Conservation (phyloP, 1,139 yeast genomes). For the Yamadazyma pseudoaaseri region DNA sequence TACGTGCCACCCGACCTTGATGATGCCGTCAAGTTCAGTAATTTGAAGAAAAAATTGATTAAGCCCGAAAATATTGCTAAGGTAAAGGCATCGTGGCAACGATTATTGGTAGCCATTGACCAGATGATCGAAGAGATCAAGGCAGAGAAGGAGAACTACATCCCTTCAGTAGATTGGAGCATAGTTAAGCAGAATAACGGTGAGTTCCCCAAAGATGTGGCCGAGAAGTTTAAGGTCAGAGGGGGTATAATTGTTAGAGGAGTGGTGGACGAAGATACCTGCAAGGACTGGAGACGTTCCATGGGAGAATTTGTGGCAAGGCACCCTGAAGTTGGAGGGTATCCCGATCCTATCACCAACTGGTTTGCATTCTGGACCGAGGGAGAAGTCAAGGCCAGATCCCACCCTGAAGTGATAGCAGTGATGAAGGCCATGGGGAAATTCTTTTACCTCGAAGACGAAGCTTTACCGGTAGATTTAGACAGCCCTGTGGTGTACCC, state of each 20-base stretch:
- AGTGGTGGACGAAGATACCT: slow-evolving; percentile 17
- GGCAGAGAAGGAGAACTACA: slow-evolving; percentile 14
- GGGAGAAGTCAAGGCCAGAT: slow-evolving; percentile 40
- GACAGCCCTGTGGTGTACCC: slow-evolving; percentile 34
- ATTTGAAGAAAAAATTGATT: slow-evolving; percentile 17
- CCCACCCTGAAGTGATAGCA: slow-evolving; percentile 35
- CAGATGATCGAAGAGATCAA: slow-evolving; percentile 16
- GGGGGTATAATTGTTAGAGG: slow-evolving; percentile 22
- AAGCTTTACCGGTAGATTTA: slow-evolving; percentile 24
- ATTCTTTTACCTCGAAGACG: slow-evolving; percentile 30
- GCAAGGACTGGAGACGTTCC: slow-evolving; percentile 19
- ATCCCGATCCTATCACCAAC: slow-evolving; percentile 28
- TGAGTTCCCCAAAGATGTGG: slow-evolving; percentile 14
- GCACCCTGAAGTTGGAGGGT: slow-evolving; percentile 32
- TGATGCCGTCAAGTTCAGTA: slow-evolving; percentile 9
- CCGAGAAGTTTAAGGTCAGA: slow-evolving; percentile 13
- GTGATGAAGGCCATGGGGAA: slow-evolving; percentile 29
- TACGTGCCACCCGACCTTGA: slow-evolving; percentile 13
- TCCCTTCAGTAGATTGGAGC: slow-evolving; percentile 19
- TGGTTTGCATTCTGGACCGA: slow-evolving; percentile 44
- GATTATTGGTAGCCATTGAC: slow-evolving; percentile 20
- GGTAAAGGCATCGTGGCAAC: slow-evolving; percentile 22
- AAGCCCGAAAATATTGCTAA: slow-evolving; percentile 20
- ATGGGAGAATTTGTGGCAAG: slow-evolving; percentile 20
- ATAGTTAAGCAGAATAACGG: slow-evolving; percentile 14